Base-by-base conservation (phyloP, 495 filamentous ascomycete species). In the Lichenothelia convexa region DNA sequence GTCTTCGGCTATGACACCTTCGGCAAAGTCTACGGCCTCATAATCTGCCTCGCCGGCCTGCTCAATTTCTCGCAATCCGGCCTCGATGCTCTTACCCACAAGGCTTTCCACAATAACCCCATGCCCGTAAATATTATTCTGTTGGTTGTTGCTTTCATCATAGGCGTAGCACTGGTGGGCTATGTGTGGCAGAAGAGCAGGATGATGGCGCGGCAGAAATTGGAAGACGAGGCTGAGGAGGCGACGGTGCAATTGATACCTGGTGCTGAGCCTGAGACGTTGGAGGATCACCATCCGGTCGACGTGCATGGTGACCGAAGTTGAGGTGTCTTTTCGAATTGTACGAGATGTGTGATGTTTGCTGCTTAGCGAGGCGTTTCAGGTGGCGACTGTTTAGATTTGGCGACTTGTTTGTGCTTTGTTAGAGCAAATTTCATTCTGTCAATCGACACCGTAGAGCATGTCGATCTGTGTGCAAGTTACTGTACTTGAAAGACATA, bases 1-100 rank as follows among this genome's bases (percentile, higher is more conserved):
- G 87, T 97, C 21, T 97, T 97, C 53, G 87, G 89, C 5, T 93
- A 93, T 58, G 73, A 71, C 41, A 93, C 86, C 0, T 95, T 94
- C 44, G 87, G 87, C 18, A 93, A 80, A 38, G 82, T 97, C 18
- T 94, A 95, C 52, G 89, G 89, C n/a, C 65, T 85, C 5, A 75
- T 93, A 38, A 94, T 94, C 40, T 93, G 83, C 49, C 51, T 89
- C 3, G 75, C 85, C 1, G 89, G 89, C 4, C 46, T 97, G 8
- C 65, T 86, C 34, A 93, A 92, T 54, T 87, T 97, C 46, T 70
- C 66, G 13, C 87, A 95, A 61, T 73, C 74, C 7, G 84, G 67
- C 0, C 59, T 95, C 19, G 89, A 94, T 53, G 73, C 73, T 37
- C 43, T 89, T 35, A 86, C 83, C 20, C 78, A 93, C 43, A 63